A percentile compares a stretch with the other conserved stretches of the same genome.
These are phyloP conservation scores for Penicillium atrosanguineum DNA, from an alignment of 495 filamentous ascomycete genomes.

Conservation along the genomic window DNA sequence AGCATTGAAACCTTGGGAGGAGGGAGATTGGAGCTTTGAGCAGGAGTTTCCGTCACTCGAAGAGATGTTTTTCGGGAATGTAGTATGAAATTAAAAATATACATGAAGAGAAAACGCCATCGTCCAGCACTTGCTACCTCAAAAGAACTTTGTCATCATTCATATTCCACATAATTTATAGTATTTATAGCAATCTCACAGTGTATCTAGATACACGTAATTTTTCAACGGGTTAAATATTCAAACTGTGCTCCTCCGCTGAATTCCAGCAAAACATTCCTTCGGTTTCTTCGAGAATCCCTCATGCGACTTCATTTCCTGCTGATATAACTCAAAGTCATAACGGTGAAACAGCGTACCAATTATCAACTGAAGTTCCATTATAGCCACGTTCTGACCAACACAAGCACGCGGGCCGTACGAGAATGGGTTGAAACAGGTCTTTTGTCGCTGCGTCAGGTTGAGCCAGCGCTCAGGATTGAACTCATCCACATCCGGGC, in stretches of 20 bases:
- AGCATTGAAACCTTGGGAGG: slow-evolving; percentile 6
- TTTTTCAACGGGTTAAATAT: too few relatives aligned
- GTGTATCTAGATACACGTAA: too few relatives aligned
- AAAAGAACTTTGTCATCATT: too few relatives aligned
- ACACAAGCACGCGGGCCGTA: slow-evolving; percentile 73
- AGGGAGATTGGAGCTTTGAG: slow-evolving; percentile 2
- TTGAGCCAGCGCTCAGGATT: slow-evolving; percentile 70
- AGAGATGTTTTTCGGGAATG: slow-evolving; percentile 19
- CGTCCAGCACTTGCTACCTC: too few relatives aligned
- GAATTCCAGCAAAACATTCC: slow-evolving; percentile 62
- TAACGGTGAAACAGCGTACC: slow-evolving; percentile 65
- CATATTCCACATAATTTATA: background rate
- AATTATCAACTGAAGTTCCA: slow-evolving; percentile 77
- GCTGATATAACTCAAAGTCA: slow-evolving; percentile 62
- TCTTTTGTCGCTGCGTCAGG: slow-evolving; percentile 58
- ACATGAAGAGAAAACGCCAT: background rate
- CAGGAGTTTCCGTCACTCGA: slow-evolving; percentile 21
- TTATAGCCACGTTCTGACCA: slow-evolving; percentile 75
- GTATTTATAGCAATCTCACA: background rate
- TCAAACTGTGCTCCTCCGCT: slow-evolving; percentile 28
- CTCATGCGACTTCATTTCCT: slow-evolving; percentile 64
- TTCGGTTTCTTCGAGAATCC: slow-evolving; percentile 81
- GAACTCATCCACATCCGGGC: slow-evolving; percentile 64
- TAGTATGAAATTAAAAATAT: background rate
- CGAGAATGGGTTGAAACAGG: slow-evolving; percentile 72